phyloP scores from a whole-genome alignment of 2,329 filamentous ascomycete genomes.

The Scortechinia acanthostroma region DNA sequence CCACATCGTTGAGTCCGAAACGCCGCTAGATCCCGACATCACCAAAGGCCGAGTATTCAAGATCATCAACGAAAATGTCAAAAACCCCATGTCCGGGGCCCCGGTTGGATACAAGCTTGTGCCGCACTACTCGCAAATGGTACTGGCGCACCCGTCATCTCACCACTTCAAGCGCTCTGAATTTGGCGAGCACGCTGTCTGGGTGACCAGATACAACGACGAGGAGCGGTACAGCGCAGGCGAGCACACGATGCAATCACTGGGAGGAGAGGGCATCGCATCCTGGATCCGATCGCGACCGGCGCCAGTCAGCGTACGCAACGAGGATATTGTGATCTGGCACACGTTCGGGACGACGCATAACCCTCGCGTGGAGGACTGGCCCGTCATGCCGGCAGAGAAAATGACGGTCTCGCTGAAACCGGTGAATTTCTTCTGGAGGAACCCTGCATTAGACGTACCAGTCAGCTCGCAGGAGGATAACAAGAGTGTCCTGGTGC shows the following conservation, averaged over 20 bases:
- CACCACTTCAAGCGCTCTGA: not conserved
- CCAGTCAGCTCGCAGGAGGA: not conserved
- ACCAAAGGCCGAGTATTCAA: not conserved
- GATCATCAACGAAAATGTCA: not conserved
- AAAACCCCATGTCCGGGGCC: not conserved
- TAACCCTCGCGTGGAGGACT: constrained; percentile 31
- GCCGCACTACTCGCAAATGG: not conserved
- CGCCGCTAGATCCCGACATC: not conserved
- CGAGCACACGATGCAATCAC: not conserved
- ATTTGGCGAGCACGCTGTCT: not conserved
- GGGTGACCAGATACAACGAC: not conserved
- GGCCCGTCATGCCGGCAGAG: constrained; percentile 26
- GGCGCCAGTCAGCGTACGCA: constrained; percentile 17
- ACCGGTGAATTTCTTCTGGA: not conserved
- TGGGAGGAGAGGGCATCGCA: not conserved
- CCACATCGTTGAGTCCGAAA: not conserved
- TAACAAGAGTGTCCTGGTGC: not conserved
- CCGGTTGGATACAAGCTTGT: not conserved
- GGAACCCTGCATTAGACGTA: not conserved
- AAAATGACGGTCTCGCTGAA: not conserved
- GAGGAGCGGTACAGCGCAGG: not conserved
- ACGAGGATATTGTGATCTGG: constrained; percentile 32
- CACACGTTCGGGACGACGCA: constrained; percentile 32
- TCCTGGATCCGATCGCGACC: no score
- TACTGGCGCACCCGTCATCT: not conserved